These are phyloP conservation scores for Colletotrichum simmondsii DNA, from an alignment of 2,329 filamentous ascomycete species.

Conservation along the genomic window DNA sequence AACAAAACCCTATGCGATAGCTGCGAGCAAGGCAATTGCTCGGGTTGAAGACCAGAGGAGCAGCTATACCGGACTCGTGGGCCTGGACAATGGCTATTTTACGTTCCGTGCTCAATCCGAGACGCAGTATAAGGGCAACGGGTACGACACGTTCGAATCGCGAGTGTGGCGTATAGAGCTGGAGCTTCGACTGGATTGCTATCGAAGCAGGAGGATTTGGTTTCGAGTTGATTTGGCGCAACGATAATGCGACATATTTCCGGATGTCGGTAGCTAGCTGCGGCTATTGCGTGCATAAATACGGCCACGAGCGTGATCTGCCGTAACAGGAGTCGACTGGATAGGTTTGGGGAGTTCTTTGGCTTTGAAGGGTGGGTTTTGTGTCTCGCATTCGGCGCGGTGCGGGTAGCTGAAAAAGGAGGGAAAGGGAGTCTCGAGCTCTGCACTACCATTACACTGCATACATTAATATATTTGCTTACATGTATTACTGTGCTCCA, in stretches of 20 bases:
- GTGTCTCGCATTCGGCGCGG: conserved; percentile 6
- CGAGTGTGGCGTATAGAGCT: background rate
- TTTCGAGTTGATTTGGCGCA: conserved; percentile 17
- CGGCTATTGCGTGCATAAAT: background rate
- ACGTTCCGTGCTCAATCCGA: background rate
- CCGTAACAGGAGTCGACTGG: conserved; percentile 4
- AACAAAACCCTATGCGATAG: conserved; percentile 35
- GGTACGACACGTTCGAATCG: background rate
- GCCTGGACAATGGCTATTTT: background rate
- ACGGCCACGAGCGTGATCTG: conserved; percentile 13
- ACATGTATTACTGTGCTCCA: background rate
- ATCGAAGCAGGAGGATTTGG: background rate
- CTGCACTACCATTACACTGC: conserved; percentile 21
- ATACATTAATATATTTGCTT: conserved; percentile 25
- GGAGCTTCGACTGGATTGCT: background rate
- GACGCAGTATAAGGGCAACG: background rate
- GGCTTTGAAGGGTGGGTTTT: background rate
- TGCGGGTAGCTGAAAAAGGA: conserved; percentile 13
- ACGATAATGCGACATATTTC: background rate
- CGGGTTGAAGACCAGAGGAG: background rate
- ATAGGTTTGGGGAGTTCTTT: background rate
- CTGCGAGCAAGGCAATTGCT: conserved; percentile 31
- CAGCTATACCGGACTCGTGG: background rate
- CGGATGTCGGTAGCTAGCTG: background rate
- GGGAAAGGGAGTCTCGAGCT: background rate